Percentiles rank a stretch among this genome's conserved stretches.
Conservation (phyloP, 1,284 basidiomycete genomes). For the Rhodotorula sp. region DNA sequence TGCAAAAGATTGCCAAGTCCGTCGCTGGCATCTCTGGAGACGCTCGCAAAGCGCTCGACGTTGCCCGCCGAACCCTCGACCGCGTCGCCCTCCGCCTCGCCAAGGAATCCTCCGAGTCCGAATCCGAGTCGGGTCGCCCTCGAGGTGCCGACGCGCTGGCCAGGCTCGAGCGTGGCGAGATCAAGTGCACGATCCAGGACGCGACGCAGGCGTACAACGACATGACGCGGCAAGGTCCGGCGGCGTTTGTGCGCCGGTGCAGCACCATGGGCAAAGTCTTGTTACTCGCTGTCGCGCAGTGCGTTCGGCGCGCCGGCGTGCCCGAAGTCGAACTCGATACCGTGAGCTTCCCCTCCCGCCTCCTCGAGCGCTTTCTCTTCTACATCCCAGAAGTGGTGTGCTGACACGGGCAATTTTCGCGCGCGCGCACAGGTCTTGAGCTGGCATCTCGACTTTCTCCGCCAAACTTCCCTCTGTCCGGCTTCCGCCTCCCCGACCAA, state of each 20-base stretch:
- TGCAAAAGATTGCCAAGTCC: conserved; percentile 85
- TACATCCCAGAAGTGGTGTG: no score
- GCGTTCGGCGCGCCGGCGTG: conserved; percentile 77
- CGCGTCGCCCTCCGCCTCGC: conserved; percentile 17
- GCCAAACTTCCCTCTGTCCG: conserved; percentile 36
- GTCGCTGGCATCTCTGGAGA: conserved; percentile 93
- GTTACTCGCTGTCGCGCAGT: conserved; percentile 81
- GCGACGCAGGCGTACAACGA: conserved; percentile 62
- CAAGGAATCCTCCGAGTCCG: neutral
- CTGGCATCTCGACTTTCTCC: conserved; percentile 43
- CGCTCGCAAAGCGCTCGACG: conserved; percentile 87
- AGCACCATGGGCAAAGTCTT: conserved; percentile 84
- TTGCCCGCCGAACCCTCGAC: conserved; percentile 63
- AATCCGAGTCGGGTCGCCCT: no score
- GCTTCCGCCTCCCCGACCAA: conserved; percentile 25
- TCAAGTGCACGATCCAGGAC: conserved; percentile 47
- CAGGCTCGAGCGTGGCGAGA: conserved; percentile 54
- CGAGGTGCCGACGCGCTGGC: conserved; percentile 50
- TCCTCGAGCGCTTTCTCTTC: neutral
- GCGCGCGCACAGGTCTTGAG: conserved; percentile 39
- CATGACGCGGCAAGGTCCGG: conserved; percentile 88
- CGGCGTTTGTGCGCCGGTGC: conserved; percentile 72
- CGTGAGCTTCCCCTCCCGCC: conserved; percentile 19
- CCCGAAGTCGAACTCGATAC: conserved; percentile 42
- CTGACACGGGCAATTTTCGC: neutral